Conservation (phyloP, 2,329 filamentous ascomycete genomes). For the Ceratocystis variospora region DNA sequence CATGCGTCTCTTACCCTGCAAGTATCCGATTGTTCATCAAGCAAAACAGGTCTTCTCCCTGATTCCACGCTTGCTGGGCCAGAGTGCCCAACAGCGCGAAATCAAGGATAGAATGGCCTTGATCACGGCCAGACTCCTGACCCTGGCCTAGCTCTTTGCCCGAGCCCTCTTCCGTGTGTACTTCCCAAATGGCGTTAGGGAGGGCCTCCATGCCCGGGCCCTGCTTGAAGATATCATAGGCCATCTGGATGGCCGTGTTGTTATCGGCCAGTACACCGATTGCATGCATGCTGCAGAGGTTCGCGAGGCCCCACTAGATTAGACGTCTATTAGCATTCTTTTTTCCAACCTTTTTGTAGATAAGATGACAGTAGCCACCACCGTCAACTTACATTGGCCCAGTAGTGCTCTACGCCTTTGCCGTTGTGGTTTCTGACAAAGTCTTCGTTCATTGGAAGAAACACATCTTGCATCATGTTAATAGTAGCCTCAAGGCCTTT, state of each 20-base stretch:
- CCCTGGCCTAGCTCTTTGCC: neutral
- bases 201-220: neutral
- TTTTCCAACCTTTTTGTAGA: too few species aligned
- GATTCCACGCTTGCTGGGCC: neutral
- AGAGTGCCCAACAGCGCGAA: neutral
- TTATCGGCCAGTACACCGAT: neutral
- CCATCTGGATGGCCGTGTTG: neutral
- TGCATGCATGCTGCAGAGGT: neutral
- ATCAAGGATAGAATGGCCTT: neutral
- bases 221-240: neutral
- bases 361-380: too few species aligned
- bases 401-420: neutral
- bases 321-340: neutral
- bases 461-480: constrained; percentile 26
- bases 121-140: neutral
- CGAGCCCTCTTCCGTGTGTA: neutral
- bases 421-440: neutral
- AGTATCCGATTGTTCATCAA: neutral
- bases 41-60: neutral
- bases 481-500: constrained; percentile 14
- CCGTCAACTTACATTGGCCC: neutral
- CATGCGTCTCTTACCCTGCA: neutral
- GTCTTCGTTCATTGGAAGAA: neutral
- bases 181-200: neutral
- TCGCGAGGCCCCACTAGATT: neutral